Evolutionary conservation across 176 grass and related monocot species (phyloP).

Genomic region (Oryza meyeriana): DNA sequence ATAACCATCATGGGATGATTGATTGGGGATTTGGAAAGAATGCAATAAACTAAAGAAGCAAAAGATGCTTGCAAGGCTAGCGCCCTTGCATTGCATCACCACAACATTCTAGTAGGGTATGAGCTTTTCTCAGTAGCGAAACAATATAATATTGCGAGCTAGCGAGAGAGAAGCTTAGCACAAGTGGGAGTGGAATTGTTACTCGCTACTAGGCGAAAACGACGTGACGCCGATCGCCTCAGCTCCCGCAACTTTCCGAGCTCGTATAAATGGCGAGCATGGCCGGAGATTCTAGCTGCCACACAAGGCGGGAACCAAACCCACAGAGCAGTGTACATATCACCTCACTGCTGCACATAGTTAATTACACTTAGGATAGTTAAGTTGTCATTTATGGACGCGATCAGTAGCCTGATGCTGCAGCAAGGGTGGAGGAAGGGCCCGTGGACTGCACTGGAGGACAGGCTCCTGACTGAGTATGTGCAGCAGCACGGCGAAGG

Average conservation of each 20-base stretch:
- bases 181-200: slow-evolving; percentile 57
- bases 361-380: background rate
- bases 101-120: slow-evolving; percentile 42
- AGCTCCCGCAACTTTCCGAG: background rate
- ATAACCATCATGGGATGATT: slow-evolving; percentile 32
- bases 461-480: slow-evolving; percentile 73
- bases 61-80: slow-evolving; percentile 26
- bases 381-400: slow-evolving; percentile 2
- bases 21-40: background rate
- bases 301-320: slow-evolving; percentile 44
- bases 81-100: slow-evolving; percentile 12
- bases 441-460: slow-evolving; percentile 84
- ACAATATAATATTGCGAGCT: slow-evolving; percentile 20
- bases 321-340: background rate
- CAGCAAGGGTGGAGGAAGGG: slow-evolving; percentile 77
- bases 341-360: background rate
- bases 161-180: slow-evolving; percentile 6
- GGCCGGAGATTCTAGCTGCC: slow-evolving; percentile 57
- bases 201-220: slow-evolving; percentile 19
- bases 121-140: background rate
- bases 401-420: slow-evolving; percentile 37
- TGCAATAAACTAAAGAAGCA: slow-evolving; percentile 19
- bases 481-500: slow-evolving; percentile 93
- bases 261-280: slow-evolving; percentile 54
- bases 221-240: slow-evolving; percentile 41